Evolutionary conservation across 192 early-diverging fungal species (phyloP).

Genomic region (Lunasporangiospora selenospora): DNA sequence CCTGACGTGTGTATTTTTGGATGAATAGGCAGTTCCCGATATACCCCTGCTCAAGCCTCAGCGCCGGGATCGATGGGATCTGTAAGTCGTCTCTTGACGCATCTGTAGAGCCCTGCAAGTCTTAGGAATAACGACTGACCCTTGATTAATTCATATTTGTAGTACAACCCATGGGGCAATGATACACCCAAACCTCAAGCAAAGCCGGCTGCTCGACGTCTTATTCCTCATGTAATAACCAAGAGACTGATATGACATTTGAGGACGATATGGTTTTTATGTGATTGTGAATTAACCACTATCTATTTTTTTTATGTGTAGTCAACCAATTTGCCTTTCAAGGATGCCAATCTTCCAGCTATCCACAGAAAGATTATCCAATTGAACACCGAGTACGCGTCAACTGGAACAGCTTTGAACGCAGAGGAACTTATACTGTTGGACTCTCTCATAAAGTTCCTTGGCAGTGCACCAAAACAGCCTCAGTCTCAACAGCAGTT

Average conservation of each 20-base stretch:
- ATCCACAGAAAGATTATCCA: conserved; percentile 79
- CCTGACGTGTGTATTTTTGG: neutral
- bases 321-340: conserved; percentile 67
- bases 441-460: conserved; percentile 49
- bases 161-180: conserved; percentile 42
- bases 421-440: conserved; percentile 21
- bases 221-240: conserved; percentile 38
- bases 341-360: conserved; percentile 69
- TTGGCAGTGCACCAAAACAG: conserved; percentile 33
- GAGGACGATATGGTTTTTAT: conserved; percentile 13
- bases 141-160: neutral
- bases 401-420: conserved; percentile 10
- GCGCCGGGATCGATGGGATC: conserved; percentile 11
- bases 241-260: neutral
- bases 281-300: conserved; percentile 3
- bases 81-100: conserved; percentile 33
- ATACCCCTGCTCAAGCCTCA: conserved; percentile 56
- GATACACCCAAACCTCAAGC: conserved; percentile 21
- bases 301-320: conserved; percentile 5
- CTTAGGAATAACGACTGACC: conserved; percentile 1
- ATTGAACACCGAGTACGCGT: conserved; percentile 64
- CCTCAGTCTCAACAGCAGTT: conserved; percentile 25
- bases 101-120: conserved; percentile 9
- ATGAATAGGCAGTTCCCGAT: conserved; percentile 63
- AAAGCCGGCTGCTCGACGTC: conserved; percentile 5